Percentiles rank a stretch among this genome's conserved stretches.
phyloP scores from a whole-genome alignment of 805 yeast species.

The Saturnispora bothae region DNA sequence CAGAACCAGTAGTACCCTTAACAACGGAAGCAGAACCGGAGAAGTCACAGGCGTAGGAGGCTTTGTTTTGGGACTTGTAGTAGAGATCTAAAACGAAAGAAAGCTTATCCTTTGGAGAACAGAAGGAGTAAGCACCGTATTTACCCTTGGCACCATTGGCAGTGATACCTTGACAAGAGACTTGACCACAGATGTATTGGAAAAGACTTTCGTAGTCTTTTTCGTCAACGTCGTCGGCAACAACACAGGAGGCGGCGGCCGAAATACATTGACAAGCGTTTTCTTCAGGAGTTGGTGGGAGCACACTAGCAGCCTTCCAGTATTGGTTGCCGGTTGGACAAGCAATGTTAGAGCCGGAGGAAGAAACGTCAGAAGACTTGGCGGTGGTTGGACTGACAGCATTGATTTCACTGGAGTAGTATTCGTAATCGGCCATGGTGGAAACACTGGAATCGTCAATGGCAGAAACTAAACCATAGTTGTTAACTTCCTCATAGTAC shows the following conservation, averaged over 20 bases:
- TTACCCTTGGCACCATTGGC: slow-evolving; percentile 54
- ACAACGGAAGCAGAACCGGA: slow-evolving; percentile 53
- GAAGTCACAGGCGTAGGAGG: slow-evolving; percentile 52
- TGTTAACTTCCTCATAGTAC: slow-evolving; percentile 77
- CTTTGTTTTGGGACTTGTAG: slow-evolving; percentile 37
- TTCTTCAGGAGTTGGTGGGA: slow-evolving; percentile 74
- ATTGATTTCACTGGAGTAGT: slow-evolving; percentile 51
- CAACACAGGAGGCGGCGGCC: slow-evolving; percentile 48
- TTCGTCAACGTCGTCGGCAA: slow-evolving; percentile 39
- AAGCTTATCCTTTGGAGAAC: slow-evolving; percentile 54
- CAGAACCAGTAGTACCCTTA: slow-evolving; percentile 37
- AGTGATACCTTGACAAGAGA: slow-evolving; percentile 49
- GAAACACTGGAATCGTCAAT: slow-evolving; percentile 35
- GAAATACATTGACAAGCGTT: slow-evolving; percentile 56
- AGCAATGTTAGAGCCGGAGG: slow-evolving; percentile 35
- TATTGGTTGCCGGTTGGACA: slow-evolving; percentile 49
- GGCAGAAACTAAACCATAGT: slow-evolving; percentile 69
- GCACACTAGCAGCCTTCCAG: slow-evolving; percentile 58
- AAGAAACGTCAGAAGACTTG: slow-evolving; percentile 28
- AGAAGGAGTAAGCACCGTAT: slow-evolving; percentile 69
- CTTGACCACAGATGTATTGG: slow-evolving; percentile 43
- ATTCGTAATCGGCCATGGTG: slow-evolving; percentile 51
- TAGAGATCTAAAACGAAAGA: slow-evolving; percentile 57
- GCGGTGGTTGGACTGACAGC: slow-evolving; percentile 44
- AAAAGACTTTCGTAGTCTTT: slow-evolving; percentile 54